Evolutionary conservation across 2,329 filamentous ascomycete species (phyloP).

Genomic region (Macrophomina tecta): DNA sequence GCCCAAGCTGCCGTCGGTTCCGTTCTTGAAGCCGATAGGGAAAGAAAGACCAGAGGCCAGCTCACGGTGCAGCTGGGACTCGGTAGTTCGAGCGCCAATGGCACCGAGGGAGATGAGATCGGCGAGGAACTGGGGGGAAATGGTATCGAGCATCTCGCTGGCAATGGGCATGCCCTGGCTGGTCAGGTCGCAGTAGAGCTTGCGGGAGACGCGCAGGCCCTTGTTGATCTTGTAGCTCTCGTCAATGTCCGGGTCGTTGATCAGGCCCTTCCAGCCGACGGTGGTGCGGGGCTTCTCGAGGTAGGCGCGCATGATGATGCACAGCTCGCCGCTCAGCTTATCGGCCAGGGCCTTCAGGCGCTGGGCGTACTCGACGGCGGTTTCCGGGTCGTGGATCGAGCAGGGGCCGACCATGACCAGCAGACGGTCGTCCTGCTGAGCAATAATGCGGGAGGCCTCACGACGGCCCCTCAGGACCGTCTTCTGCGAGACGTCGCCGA

Average conservation of each 20-base stretch:
- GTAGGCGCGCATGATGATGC: constrained; percentile 97
- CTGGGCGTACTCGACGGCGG: constrained; percentile 85
- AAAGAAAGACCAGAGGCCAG: constrained; percentile 93
- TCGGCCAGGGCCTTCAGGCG: constrained; percentile 78
- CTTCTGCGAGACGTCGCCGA: constrained; percentile 63
- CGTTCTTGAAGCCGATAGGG: constrained; percentile 99
- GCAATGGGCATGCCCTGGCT: constrained; percentile 90
- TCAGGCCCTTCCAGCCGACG: constrained; percentile 98
- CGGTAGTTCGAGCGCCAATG: constrained; percentile 93
- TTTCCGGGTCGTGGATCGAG: constrained; percentile 92
- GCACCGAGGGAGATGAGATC: constrained; percentile 95
- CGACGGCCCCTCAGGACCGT: constrained; percentile 75
- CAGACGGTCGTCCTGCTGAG: constrained; percentile 81
- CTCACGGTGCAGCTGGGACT: constrained; percentile 95
- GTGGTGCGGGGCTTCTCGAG: constrained; percentile 98
- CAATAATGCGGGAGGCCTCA: constrained; percentile 75
- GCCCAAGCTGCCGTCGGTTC: constrained; percentile 87
- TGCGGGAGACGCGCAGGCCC: constrained; percentile 87
- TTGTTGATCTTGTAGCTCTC: constrained; percentile 99
- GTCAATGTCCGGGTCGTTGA: constrained; percentile 98
- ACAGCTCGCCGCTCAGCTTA: constrained; percentile 81
- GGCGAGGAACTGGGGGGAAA: constrained; percentile 95
- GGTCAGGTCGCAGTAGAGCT: constrained; percentile 92
- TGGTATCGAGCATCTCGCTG: constrained; percentile 98
- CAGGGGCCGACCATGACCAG: constrained; percentile 95